Conservation (phyloP, 495 filamentous ascomycete species). For the Trypethelium eluteriae region DNA sequence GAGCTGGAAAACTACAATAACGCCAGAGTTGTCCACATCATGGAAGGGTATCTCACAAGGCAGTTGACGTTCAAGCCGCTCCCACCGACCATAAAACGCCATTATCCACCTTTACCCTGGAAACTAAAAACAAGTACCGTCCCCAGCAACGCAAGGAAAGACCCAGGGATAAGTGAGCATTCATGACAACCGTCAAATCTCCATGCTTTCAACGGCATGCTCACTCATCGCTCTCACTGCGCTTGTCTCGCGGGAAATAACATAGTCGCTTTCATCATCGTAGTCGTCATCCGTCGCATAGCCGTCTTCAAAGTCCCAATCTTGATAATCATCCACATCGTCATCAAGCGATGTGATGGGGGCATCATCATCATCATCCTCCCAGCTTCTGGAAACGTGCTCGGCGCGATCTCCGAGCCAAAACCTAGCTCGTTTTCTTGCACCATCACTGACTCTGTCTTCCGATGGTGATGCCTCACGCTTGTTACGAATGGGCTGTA, state of each 20-base stretch:
- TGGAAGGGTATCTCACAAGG: conserved; percentile 8
- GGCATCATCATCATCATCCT: conserved; percentile 25
- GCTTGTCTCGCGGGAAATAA: conserved; percentile 22
- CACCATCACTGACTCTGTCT: conserved; percentile 39
- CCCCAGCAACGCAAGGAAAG: neutral
- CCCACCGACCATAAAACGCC: conserved; percentile 10
- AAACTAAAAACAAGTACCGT: neutral
- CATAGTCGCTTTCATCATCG: conserved; percentile 23
- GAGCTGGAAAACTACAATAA: too few species aligned
- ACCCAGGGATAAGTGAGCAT: neutral
- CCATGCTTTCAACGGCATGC: conserved; percentile 25
- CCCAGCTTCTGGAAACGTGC: conserved; percentile 29
- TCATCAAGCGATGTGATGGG: conserved; percentile 27
- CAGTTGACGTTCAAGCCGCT: conserved; percentile 12
- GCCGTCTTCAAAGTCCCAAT: neutral
- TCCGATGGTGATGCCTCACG: conserved; percentile 16
- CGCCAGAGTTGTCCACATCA: neutral
- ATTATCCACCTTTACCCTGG: neutral
- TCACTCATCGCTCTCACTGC: conserved; percentile 25
- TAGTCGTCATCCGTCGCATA: conserved; percentile 21
- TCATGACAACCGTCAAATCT: conserved; percentile 16
- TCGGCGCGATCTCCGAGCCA: conserved; percentile 67
- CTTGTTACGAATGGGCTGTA: conserved; percentile 5
- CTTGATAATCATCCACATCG: conserved; percentile 24
- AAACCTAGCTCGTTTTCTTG: conserved; percentile 69